Base-by-base conservation (phyloP, 2,329 filamentous ascomycete species). In the Aureobasidium sp. region DNA sequence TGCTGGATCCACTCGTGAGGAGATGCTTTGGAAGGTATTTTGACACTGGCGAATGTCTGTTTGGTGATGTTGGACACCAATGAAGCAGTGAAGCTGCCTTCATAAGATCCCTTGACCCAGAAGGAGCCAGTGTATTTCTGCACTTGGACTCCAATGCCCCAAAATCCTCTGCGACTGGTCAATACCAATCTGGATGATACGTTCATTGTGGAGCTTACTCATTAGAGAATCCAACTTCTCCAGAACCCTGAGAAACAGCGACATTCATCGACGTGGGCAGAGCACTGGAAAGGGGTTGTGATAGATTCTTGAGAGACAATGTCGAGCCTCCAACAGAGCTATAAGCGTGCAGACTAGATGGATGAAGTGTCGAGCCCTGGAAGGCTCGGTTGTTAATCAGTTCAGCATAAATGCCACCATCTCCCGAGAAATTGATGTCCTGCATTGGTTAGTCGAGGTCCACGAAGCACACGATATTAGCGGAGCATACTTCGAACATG, bases 401-500 rank as follows among this genome's bases (percentile, higher is more conserved):
- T 62, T 87, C 82, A 41, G 80, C 83, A 62, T 86, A 86, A 57
- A 86, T 77, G 5, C 83, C 83, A 14, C 83, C 83, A 61, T 86
- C 83, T 2, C 83, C 81, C 1, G 79, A 82, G 63, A 83, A 79
- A 66, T 81, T 81, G 64, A 84, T 84, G 51, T 81, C 79, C 77
- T 80, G 7, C 14, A 12, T 32, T 8, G 22, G 32, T 54, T 19
- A 58, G 40, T 14, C 16, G 1, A 6, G 12, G 12, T 1, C 21
- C 11, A 4, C 14, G 14, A 49, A 3, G 4, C n/a, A 16, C n/a
- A 16, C 17, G 14, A 8, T 17, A 6, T 3, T 25, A 14, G 27
- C 8, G 34, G 14, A 14, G 17, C 53, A 39, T 56, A 70, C 68
- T 61, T 73, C 71, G 50, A 68, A 68, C 64, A 73, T 71, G n/a